Conservation (phyloP, 257 asterid genomes). For the Leptodermis oblonga region DNA sequence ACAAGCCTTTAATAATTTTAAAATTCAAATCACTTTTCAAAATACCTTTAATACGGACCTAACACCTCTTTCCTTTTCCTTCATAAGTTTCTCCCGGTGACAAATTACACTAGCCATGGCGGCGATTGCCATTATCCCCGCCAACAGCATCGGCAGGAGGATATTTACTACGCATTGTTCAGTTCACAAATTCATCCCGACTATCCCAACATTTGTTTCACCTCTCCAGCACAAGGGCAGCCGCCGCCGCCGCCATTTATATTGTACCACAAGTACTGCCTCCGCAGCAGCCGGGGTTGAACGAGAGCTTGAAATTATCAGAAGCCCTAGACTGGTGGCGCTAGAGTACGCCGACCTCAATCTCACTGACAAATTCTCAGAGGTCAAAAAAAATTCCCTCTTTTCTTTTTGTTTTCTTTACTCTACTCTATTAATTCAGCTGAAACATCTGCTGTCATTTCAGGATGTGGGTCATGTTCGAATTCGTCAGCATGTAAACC, state of each 20-base stretch:
- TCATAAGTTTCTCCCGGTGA: background rate
- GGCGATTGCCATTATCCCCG: background rate
- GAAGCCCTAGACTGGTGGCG: constrained; percentile 63
- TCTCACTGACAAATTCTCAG: constrained; percentile 57
- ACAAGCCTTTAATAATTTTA: too few species aligned
- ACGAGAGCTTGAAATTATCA: constrained; percentile 22
- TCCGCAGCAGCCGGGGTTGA: constrained; percentile 14
- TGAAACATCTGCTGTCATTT: constrained; percentile 12
- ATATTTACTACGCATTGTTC: background rate
- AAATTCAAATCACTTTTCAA: too few species aligned
- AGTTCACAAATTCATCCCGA: background rate
- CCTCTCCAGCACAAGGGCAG: background rate
- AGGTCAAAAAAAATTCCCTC: constrained; percentile 23
- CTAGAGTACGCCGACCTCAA: constrained; percentile 81
- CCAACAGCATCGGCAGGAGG: constrained; percentile 3
- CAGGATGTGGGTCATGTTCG: constrained; percentile 93
- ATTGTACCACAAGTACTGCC: constrained; percentile 15
- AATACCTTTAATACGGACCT: too few species aligned
- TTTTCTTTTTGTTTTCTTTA: background rate
- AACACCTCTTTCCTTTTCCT: too few species aligned
- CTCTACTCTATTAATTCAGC: background rate
- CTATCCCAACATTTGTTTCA: background rate
- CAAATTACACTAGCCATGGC: background rate
- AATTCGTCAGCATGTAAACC: constrained; percentile 93
- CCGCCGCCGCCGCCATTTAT: background rate